Evolutionary conservation across 116 monocot genomes (phyloP).

Genomic region (Posidonia oceanica): DNA sequence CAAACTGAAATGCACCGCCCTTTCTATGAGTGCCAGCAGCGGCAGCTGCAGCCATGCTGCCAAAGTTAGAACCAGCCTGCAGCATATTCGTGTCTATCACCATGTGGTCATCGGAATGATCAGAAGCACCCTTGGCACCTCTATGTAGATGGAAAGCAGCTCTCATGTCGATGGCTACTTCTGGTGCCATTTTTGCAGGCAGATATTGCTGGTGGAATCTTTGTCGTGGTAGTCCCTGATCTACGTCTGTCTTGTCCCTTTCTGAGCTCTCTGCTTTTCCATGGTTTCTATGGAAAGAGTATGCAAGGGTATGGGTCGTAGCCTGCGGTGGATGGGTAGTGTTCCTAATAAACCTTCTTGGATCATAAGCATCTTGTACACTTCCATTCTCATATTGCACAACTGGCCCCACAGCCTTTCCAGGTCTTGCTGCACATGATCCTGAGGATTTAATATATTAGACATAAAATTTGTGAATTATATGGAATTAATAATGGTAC

Average conservation of each 20-base stretch:
- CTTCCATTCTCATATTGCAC: conserved; percentile 39
- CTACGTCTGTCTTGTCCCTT: conserved; percentile 4
- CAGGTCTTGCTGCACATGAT: conserved; percentile 47
- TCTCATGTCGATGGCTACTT: conserved; percentile 57
- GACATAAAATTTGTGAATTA: too few species aligned
- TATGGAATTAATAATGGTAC: too few species aligned
- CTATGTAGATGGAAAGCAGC: conserved; percentile 36
- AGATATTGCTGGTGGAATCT: background rate
- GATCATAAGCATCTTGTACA: conserved; percentile 56
- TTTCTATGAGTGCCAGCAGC: too few species aligned
- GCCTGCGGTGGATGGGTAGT: conserved; percentile 27
- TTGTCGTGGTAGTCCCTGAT: conserved; percentile 10
- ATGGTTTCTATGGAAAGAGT: conserved; percentile 26
- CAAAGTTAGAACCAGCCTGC: background rate
- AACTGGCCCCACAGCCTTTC: conserved; percentile 65
- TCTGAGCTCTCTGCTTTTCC: conserved; percentile 28
- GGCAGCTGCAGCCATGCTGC: too few species aligned
- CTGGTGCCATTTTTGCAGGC: conserved; percentile 19
- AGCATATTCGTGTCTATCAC: conserved; percentile 19
- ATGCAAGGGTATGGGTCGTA: conserved; percentile 25
- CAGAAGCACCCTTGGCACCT: conserved; percentile 7
- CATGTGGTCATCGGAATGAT: conserved; percentile 8
- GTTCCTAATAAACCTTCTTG: conserved; percentile 56
- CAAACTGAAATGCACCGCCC: too few species aligned
- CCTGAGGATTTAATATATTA: too few species aligned